Base-by-base conservation (phyloP, 805 yeast species). In the Candida andamanensis region DNA sequence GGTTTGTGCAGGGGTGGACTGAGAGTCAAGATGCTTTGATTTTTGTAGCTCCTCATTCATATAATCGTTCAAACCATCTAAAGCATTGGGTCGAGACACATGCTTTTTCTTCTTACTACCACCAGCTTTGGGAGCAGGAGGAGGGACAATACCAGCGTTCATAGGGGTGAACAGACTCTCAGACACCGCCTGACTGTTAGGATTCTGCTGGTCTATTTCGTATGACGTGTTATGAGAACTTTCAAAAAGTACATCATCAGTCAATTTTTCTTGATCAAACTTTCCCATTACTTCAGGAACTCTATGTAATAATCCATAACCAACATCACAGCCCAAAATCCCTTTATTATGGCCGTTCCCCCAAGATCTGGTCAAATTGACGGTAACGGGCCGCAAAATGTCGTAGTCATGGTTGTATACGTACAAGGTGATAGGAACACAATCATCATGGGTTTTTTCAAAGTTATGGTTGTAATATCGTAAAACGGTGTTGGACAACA, bases 391-490 rank as follows among this genome's bases (percentile, higher is more conserved):
- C 45, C 98, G 72, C 24, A 86, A 79, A 10, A 82, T 70, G 51
- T 90, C 92, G 48, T 77, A 81, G 48, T 84, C 94, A 45, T 82
- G 90, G 55, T 90, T 90, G 57, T 90, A 90, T 0, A 89, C 95
- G 36, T 62, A 60, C 19, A 65, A 49, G 3, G 68, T 57, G 11
- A 65, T 58, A 5, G 72, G 70, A 15, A 65, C 47, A 24, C 39
- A 43, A 25, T 65, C 69, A 23, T 58, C 54, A 11, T 52, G 52
- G 2, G 54, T 38, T n/a, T 39, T 41, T n/a, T 58, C 48, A 25
- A 45, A 42, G 37, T 63, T 65, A 48, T 79, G 79, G 17, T 57
- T 55, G 46, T 72, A 74, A 30, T 72, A 72, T 6, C 78, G 69
- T 27, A 73, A 63, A 2, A 86, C 69, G 1, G 85, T 78, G 20